Base-by-base conservation (phyloP, 1,139 yeast species). In the Wickerhamiella pararugosa region DNA sequence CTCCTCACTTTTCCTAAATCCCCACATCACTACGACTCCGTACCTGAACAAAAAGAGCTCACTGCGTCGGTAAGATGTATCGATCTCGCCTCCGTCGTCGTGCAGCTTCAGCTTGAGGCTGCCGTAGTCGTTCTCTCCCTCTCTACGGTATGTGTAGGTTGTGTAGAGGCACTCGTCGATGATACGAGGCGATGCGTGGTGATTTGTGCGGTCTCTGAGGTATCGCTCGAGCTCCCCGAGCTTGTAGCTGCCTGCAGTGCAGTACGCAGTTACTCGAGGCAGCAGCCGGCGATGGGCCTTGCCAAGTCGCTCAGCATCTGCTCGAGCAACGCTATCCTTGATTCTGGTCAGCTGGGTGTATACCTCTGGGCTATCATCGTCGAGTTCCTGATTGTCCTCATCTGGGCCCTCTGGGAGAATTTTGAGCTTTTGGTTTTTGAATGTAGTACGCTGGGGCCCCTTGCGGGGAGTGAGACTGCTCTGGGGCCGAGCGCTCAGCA, bases 21-120 rank as follows among this genome's bases (percentile, higher is more conserved):
- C 97, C 98, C 98, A 90, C 68, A 87, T 65, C 1, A 90, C 93
- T 21, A 84, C 76, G 10, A 87, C 97, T 27, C 98, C 98, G 59
- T 87, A 87, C 54, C 86, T 96, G 64, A 90, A 90, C 15, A 87
- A 68, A 56, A 86, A 90, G 6, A 84, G 67, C 57, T 86, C 97
- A 26, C 79, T 79, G 34, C 74, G 69, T 40, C 73, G 70, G 51
- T 75, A 75, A 31, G 79, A 79, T 42, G 86, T 76, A 53, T 86
- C 87, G 45, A 87, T 82, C 52, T 86, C 94, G 29, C 96, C 95
- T 45, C 97, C 97, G 59, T 84, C 94, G 55, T 83, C 95, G 45
- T 86, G 94, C 37, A 84, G 62, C 49, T 93, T 32, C n/a, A 39
- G 27, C 11, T 39, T 34, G 30, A 39, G 59, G 56, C 39, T 49